Evolutionary conservation across 768 basidiomycete genomes (phyloP).

Genomic region (Rickenella mellea): DNA sequence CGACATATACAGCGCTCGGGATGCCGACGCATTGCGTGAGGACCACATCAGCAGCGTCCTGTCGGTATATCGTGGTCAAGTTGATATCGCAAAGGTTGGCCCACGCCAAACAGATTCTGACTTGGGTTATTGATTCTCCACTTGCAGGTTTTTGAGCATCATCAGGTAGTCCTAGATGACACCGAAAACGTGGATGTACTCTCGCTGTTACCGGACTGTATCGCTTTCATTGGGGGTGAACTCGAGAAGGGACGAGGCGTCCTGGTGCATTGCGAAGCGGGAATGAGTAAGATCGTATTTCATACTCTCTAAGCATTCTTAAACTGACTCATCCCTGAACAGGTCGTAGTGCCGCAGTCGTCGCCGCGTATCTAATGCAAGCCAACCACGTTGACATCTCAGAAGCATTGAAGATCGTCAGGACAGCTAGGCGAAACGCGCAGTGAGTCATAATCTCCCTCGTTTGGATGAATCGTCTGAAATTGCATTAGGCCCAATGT

Average conservation of each 20-base stretch:
- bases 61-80: slow-evolving; percentile 53
- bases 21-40: slow-evolving; percentile 50
- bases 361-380: slow-evolving; percentile 86
- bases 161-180: slow-evolving; percentile 74
- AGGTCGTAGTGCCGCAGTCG: slow-evolving; percentile 81
- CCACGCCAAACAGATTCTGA: background rate
- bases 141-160: slow-evolving; percentile 41
- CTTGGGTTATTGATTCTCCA: background rate
- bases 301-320: background rate
- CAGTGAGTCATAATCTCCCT: slow-evolving; percentile 39
- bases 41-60: slow-evolving; percentile 68
- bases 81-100: background rate
- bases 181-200: slow-evolving; percentile 71
- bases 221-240: slow-evolving; percentile 76
- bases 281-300: slow-evolving; percentile 56
- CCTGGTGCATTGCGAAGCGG: slow-evolving; percentile 85
- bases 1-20: slow-evolving; percentile 59
- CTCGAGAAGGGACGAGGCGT: slow-evolving; percentile 69
- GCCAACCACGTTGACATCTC: slow-evolving; percentile 44
- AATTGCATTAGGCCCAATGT: slow-evolving; percentile 63
- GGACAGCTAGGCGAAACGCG: slow-evolving; percentile 54
- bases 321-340: slow-evolving; percentile 1
- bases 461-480: background rate
- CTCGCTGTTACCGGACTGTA: slow-evolving; percentile 65
- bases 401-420: slow-evolving; percentile 62